Percentiles rank a stretch among this genome's conserved stretches.
Evolutionary conservation across 108 stramenopile species (phyloP).

Genomic region (Aureococcus anophagefferens): DNA sequence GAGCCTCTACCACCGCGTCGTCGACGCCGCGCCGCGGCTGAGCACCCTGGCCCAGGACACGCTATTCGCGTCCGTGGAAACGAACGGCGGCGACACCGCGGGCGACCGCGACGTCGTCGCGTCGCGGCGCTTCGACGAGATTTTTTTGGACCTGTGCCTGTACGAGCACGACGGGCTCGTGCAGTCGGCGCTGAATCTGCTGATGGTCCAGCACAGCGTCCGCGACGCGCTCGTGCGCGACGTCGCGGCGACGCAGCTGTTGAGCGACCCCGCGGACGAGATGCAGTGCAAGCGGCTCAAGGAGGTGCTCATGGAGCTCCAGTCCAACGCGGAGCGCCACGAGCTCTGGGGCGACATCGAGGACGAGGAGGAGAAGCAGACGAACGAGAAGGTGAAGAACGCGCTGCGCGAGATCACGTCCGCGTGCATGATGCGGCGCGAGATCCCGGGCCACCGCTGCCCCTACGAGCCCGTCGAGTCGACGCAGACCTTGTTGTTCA

Average conservation of each 20-base stretch:
- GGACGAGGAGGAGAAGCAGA: slow-evolving; percentile 5
- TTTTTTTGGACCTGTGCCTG: slow-evolving; percentile 25
- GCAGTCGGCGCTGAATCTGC: slow-evolving; percentile 19
- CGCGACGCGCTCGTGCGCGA: slow-evolving; percentile 10
- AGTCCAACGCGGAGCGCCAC: slow-evolving; percentile 21
- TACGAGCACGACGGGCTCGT: slow-evolving; percentile 18
- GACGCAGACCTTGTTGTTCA: slow-evolving; percentile 18
- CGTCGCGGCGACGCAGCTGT: slow-evolving; percentile 10
- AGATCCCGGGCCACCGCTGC: neutral
- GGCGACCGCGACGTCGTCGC: neutral
- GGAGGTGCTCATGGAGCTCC: slow-evolving; percentile 12
- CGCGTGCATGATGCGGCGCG: neutral
- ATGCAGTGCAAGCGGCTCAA: neutral
- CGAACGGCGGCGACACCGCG: too few species aligned
- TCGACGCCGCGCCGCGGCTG: neutral
- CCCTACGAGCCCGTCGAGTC: neutral
- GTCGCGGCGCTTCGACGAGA: slow-evolving; percentile 7
- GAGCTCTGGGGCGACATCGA: slow-evolving; percentile 28
- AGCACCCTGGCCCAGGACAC: neutral
- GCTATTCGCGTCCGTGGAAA: too few species aligned
- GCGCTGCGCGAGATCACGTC: slow-evolving; percentile 15
- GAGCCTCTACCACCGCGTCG: neutral
- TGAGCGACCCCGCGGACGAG: slow-evolving; percentile 5
- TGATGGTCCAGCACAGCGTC: slow-evolving; percentile 22
- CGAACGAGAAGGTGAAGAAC: slow-evolving; percentile 8